These are phyloP conservation scores for Zasmidium angulare DNA, from an alignment of 2,329 filamentous ascomycete genomes.

Conservation along the genomic window DNA sequence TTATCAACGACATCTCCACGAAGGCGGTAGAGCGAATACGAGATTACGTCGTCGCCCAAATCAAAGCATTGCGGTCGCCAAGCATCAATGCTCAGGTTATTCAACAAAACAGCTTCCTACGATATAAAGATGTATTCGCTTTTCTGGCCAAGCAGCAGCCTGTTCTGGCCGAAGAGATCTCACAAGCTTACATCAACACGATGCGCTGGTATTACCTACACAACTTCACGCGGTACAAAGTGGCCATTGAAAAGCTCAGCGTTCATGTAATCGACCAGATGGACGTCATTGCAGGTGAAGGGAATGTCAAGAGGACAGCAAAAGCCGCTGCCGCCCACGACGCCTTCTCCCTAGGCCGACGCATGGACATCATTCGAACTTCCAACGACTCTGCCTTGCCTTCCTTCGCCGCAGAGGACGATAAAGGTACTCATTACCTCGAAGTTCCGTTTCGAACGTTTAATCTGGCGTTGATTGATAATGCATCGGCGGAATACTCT, in stretches of 20 bases:
- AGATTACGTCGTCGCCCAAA: slow-evolving; percentile 90
- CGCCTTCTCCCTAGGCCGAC: slow-evolving; percentile 82
- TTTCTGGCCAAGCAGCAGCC: slow-evolving; percentile 83
- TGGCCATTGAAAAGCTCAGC: slow-evolving; percentile 79
- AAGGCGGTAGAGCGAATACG: slow-evolving; percentile 93
- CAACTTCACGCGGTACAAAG: slow-evolving; percentile 85
- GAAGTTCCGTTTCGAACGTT: slow-evolving; percentile 92
- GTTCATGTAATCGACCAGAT: slow-evolving; percentile 79
- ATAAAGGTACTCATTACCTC: slow-evolving; percentile 79
- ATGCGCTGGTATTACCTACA: slow-evolving; percentile 98
- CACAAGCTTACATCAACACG: slow-evolving; percentile 92
- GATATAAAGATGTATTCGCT: slow-evolving; percentile 81
- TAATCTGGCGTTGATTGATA: slow-evolving; percentile 90
- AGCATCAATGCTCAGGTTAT: slow-evolving; percentile 97
- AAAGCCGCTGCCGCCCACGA: slow-evolving; percentile 58
- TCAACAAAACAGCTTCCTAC: slow-evolving; percentile 86
- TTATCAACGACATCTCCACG: slow-evolving; percentile 78
- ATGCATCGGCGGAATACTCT: slow-evolving; percentile 90
- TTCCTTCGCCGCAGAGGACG: slow-evolving; percentile 88
- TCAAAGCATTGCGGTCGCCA: slow-evolving; percentile 88
- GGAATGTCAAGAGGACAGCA: slow-evolving; percentile 44
- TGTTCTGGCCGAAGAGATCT: slow-evolving; percentile 83
- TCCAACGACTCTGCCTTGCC: slow-evolving; percentile 74
- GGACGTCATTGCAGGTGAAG: slow-evolving; percentile 71
- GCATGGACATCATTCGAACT: slow-evolving; percentile 77